Evolutionary conservation across 1,139 yeast genomes (phyloP).

Genomic region (Tardiomyces depauwii): DNA sequence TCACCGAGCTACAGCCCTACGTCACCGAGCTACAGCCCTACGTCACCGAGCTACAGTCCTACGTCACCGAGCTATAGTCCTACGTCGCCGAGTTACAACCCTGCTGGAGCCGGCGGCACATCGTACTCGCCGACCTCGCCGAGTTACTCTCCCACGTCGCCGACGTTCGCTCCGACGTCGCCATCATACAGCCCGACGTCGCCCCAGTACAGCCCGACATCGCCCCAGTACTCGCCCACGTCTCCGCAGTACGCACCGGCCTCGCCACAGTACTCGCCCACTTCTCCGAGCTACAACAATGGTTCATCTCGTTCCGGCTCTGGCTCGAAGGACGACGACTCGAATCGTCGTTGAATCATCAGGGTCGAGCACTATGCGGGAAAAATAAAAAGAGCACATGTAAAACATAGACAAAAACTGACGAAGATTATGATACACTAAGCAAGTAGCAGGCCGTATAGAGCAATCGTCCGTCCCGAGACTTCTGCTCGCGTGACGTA

Average conservation of each 20-base stretch:
- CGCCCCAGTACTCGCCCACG: slow-evolving; percentile 25
- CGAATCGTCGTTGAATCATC: too few relatives aligned
- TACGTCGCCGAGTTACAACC: slow-evolving; percentile 62
- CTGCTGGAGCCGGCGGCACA: too few relatives aligned
- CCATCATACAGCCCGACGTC: slow-evolving; percentile 59
- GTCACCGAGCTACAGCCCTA: slow-evolving; percentile 63
- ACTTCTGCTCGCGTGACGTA: too few relatives aligned
- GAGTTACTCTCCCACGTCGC: slow-evolving; percentile 61
- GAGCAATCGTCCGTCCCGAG: too few relatives aligned
- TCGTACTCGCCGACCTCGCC: slow-evolving; percentile 67
- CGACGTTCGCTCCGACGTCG: slow-evolving; percentile 55
- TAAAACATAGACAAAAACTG: too few relatives aligned
- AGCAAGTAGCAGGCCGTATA: too few relatives aligned
- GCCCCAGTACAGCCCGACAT: slow-evolving; percentile 36
- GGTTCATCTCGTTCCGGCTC: background rate
- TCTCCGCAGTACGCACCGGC: slow-evolving; percentile 53
- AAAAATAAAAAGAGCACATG: too few relatives aligned
- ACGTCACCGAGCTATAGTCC: slow-evolving; percentile 27
- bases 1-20: slow-evolving; percentile 63
- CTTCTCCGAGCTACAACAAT: slow-evolving; percentile 65
- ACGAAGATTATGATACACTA: too few relatives aligned
- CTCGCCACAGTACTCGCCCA: slow-evolving; percentile 57
- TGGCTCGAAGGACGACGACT: too few relatives aligned
- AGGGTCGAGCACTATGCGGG: too few relatives aligned
- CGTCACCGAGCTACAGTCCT: slow-evolving; percentile 49